phyloP scores from a whole-genome alignment of 805 yeast genomes.

The Starmerella scarabaei region DNA sequence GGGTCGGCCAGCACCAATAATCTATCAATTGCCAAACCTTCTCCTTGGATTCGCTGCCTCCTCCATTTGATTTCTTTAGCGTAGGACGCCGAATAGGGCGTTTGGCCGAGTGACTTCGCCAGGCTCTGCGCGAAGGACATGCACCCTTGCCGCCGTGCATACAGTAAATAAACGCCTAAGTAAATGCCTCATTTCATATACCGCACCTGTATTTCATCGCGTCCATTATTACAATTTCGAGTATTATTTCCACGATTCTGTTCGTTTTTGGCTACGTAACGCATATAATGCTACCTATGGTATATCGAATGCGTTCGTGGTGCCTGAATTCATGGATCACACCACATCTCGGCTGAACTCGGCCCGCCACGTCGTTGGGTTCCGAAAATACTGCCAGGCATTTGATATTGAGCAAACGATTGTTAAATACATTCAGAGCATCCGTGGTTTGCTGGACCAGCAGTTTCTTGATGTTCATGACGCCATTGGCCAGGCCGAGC shows the following conservation, averaged over 20 bases:
- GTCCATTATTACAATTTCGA: neutral
- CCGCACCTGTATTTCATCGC: neutral
- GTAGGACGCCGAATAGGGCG: slow-evolving; percentile 4
- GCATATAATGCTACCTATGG: too few relatives aligned
- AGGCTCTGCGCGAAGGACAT: slow-evolving; percentile 18
- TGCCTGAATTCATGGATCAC: too few relatives aligned
- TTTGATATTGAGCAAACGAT: neutral
- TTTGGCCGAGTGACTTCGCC: slow-evolving; percentile 8
- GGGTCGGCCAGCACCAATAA: slow-evolving; percentile 10
- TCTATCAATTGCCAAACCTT: slow-evolving; percentile 12
- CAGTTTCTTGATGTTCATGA: neutral
- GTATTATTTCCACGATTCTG: too few relatives aligned
- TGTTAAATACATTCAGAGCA: neutral
- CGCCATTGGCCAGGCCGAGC: slow-evolving; percentile 4
- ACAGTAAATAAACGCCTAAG: too few relatives aligned
- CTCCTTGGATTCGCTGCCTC: neutral
- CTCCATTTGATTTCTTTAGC: slow-evolving; percentile 3
- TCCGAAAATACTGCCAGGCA: slow-evolving; percentile 7
- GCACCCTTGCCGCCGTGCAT: too few relatives aligned
- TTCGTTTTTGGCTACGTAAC: too few relatives aligned
- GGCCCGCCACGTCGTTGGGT: slow-evolving; percentile 10
- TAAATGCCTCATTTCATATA: too few relatives aligned
- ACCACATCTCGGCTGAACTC: neutral
- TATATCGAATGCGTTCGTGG: too few relatives aligned
- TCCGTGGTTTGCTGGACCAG: slow-evolving; percentile 1